Evolutionary conservation across 352 stramenopile species (phyloP).

Genomic region (Hyaloperonospora brassicae): DNA sequence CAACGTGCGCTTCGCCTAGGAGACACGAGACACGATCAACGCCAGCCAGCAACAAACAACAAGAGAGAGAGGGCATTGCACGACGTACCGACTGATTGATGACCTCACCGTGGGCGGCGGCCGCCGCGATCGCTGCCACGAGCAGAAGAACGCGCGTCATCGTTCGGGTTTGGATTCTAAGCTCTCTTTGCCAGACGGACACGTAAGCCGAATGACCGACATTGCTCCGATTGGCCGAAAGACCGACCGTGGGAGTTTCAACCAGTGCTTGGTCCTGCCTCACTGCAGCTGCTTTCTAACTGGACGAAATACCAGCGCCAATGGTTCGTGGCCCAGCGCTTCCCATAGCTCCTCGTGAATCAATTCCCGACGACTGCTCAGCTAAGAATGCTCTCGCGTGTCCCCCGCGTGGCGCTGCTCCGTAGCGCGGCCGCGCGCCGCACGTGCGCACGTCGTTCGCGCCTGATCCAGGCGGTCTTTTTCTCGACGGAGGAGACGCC

Average conservation of each 20-base stretch:
- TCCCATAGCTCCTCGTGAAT: slow-evolving; percentile 19
- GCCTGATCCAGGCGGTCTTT: slow-evolving; percentile 47
- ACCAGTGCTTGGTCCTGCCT: slow-evolving; percentile 2
- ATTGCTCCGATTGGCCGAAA: slow-evolving; percentile 16
- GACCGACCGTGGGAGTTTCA: background rate
- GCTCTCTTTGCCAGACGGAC: slow-evolving; percentile 3
- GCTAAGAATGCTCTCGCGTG: slow-evolving; percentile 56
- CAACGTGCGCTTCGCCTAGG: slow-evolving; percentile 63
- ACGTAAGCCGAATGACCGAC: slow-evolving; percentile 19
- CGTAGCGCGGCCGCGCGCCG: slow-evolving; percentile 39
- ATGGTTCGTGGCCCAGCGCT: slow-evolving; percentile 20
- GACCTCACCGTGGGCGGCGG: slow-evolving; percentile 34
- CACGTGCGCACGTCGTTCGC: slow-evolving; percentile 27
- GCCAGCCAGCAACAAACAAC: background rate
- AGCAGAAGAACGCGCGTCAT: slow-evolving; percentile 31
- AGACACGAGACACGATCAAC: background rate
- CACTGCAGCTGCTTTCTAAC: background rate
- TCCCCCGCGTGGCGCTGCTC: slow-evolving; percentile 54
- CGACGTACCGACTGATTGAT: slow-evolving; percentile 64
- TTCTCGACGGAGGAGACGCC: slow-evolving; percentile 37
- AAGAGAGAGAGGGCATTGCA: background rate
- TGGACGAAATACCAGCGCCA: slow-evolving; percentile 8
- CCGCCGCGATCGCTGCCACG: slow-evolving; percentile 26
- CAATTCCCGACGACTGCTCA: slow-evolving; percentile 9
- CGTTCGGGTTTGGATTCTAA: slow-evolving; percentile 6